Evolutionary conservation across 768 basidiomycete genomes (phyloP).

Genomic region (Rubroboletus pulcherrimus): DNA sequence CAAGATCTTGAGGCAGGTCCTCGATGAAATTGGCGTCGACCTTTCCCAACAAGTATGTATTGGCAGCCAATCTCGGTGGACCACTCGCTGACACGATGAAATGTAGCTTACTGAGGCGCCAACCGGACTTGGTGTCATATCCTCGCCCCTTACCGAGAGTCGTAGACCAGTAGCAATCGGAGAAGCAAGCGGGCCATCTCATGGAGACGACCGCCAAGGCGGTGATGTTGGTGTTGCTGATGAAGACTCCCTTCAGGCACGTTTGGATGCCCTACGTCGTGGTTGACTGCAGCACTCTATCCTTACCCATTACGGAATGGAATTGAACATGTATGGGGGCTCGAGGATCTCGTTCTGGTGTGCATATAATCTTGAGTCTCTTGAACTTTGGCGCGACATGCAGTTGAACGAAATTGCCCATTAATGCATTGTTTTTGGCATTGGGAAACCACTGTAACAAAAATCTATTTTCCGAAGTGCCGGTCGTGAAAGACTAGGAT

Average conservation of each 20-base stretch:
- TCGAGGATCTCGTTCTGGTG: not conserved
- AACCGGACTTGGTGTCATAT: constrained; percentile 58
- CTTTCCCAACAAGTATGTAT: constrained; percentile 74
- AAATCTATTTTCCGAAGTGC: no score
- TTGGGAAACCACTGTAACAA: no score
- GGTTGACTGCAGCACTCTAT: constrained; percentile 37
- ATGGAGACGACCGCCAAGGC: constrained; percentile 36
- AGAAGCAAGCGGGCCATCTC: constrained; percentile 40
- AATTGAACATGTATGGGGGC: constrained; percentile 3
- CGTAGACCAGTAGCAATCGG: constrained; percentile 86
- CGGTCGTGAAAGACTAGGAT: not conserved
- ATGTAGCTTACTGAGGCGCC: constrained; percentile 80
- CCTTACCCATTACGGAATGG: constrained; percentile 7
- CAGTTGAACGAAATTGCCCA: not conserved
- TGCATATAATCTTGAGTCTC: not conserved
- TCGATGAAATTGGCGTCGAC: constrained; percentile 95
- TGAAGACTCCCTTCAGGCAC: constrained; percentile 90
- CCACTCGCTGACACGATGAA: constrained; percentile 8
- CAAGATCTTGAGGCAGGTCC: constrained; percentile 89
- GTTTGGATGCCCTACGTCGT: constrained; percentile 84
- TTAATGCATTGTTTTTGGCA: not conserved
- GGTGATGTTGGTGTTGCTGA: constrained; percentile 53
- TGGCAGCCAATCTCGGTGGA: not conserved
- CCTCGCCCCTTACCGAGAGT: constrained; percentile 56
- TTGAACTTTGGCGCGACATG: not conserved